These are phyloP conservation scores for Pseudofabraea citricarpa DNA, from an alignment of 2,329 filamentous ascomycete species.

Conservation along the genomic window DNA sequence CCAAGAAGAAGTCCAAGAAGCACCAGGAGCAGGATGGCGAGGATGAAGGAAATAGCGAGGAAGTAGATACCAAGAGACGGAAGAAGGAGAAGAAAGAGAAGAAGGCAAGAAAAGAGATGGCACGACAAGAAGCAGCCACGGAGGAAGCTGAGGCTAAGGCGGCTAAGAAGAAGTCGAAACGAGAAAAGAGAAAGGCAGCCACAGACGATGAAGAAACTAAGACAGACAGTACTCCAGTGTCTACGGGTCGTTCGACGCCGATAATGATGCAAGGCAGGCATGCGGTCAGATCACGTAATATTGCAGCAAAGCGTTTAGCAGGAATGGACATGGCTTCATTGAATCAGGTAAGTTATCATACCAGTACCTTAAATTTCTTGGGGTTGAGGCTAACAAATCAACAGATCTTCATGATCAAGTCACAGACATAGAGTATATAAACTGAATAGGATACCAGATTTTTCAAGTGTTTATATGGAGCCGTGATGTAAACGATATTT, in stretches of 20 bases:
- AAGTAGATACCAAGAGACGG: conserved; percentile 33
- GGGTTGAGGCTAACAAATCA: conserved; percentile 9
- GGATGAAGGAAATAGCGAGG: conserved; percentile 21
- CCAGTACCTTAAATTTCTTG: background rate
- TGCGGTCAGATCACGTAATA: conserved; percentile 73
- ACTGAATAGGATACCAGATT: background rate
- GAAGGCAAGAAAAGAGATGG: conserved; percentile 38
- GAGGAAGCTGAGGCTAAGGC: conserved; percentile 30
- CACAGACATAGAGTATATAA: conserved; percentile 17
- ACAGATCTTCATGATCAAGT: conserved; percentile 68
- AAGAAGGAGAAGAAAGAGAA: conserved; percentile 35
- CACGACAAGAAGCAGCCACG: conserved; percentile 15
- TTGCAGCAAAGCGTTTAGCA: conserved; percentile 82
- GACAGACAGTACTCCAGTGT: conserved; percentile 30
- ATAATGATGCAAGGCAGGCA: conserved; percentile 54
- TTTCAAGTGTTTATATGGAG: too few relatives aligned
- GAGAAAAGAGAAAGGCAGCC: conserved; percentile 35
- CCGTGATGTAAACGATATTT: too few relatives aligned
- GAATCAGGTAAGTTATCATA: conserved; percentile 63
- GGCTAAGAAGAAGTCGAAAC: conserved; percentile 31
- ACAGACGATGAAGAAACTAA: conserved; percentile 22
- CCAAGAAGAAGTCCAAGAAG: conserved; percentile 30
- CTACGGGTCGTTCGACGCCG: conserved; percentile 39
- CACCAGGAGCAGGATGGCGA: conserved; percentile 15
- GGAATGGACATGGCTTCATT: conserved; percentile 76